phyloP scores from a whole-genome alignment of 306 rosid species.

The Dryas octopetala region DNA sequence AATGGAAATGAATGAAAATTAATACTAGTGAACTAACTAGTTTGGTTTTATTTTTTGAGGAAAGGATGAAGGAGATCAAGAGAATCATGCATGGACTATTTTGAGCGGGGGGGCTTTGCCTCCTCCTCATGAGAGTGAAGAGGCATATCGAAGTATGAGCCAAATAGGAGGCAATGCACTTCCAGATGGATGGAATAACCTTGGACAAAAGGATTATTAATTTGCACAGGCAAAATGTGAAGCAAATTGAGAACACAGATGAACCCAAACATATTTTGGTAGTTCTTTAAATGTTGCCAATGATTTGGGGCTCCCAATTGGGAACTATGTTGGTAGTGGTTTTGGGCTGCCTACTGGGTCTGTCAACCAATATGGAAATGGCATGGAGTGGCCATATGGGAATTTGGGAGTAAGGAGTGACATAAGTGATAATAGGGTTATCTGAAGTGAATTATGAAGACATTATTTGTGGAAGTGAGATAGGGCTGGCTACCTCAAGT shows the following conservation, averaged over 20 bases:
- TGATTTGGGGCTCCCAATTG: background rate
- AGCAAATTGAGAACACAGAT: too few species aligned
- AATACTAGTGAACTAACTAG: background rate
- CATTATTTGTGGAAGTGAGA: too few species aligned
- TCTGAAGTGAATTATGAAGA: too few species aligned
- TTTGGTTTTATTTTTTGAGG: background rate
- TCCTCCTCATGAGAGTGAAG: too few species aligned
- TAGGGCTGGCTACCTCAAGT: too few species aligned
- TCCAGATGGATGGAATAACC: too few species aligned
- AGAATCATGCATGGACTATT: background rate
- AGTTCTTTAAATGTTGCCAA: background rate
- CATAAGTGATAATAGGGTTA: too few species aligned
- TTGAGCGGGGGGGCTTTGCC: background rate
- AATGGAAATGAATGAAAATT: background rate
- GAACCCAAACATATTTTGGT: too few species aligned
- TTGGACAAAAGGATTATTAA: background rate
- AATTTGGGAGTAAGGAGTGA: too few species aligned
- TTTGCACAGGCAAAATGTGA: background rate
- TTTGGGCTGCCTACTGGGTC: too few species aligned
- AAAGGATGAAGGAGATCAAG: background rate
- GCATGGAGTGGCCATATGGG: background rate
- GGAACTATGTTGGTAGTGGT: too few species aligned
- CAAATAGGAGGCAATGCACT: background rate
- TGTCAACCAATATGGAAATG: background rate
- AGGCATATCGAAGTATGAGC: background rate